phyloP scores from a whole-genome alignment of 108 stramenopile species.

The Stephanodiscus minutulus region DNA sequence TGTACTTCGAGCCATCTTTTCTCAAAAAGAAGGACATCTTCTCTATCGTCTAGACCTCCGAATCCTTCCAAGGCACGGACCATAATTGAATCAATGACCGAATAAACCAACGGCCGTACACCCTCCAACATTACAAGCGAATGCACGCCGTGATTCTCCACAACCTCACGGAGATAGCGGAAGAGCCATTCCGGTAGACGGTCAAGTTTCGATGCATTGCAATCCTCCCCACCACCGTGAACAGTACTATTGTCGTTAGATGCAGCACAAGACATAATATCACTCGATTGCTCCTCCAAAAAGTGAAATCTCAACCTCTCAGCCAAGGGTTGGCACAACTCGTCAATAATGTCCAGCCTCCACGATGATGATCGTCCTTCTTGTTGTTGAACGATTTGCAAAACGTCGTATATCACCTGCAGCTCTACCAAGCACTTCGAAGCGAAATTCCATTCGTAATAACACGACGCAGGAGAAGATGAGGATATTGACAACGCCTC shows the following conservation, averaged over 20 bases:
- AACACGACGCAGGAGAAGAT: not conserved
- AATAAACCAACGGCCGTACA: slow-evolving; percentile 34
- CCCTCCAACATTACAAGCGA: slow-evolving; percentile 24
- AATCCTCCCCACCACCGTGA: not conserved
- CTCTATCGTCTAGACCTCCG: not conserved
- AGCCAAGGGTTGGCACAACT: slow-evolving; percentile 57
- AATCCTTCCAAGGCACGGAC: not conserved
- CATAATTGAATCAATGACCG: slow-evolving; percentile 29
- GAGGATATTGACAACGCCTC: slow-evolving; percentile 5
- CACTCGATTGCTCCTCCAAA: slow-evolving; percentile 53
- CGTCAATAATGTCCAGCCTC: slow-evolving; percentile 45
- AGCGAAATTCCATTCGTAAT: slow-evolving; percentile 6
- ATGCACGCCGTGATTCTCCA: slow-evolving; percentile 40
- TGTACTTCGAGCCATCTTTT: not conserved
- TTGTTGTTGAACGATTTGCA: slow-evolving; percentile 6
- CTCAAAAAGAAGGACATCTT: not conserved
- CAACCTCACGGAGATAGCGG: slow-evolving; percentile 62
- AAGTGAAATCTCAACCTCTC: slow-evolving; percentile 70
- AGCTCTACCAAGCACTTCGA: slow-evolving; percentile 36
- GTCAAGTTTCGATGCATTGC: slow-evolving; percentile 48
- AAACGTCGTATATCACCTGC: slow-evolving; percentile 41
- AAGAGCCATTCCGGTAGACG: slow-evolving; percentile 83
- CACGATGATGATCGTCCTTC: slow-evolving; percentile 9
- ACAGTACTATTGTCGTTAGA: not conserved
- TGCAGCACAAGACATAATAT: slow-evolving; percentile 37